Evolutionary conservation across 2,329 filamentous ascomycete genomes (phyloP), one percentile per base, ranked within the genome.

Genomic region (Amphichorda felina): DNA sequence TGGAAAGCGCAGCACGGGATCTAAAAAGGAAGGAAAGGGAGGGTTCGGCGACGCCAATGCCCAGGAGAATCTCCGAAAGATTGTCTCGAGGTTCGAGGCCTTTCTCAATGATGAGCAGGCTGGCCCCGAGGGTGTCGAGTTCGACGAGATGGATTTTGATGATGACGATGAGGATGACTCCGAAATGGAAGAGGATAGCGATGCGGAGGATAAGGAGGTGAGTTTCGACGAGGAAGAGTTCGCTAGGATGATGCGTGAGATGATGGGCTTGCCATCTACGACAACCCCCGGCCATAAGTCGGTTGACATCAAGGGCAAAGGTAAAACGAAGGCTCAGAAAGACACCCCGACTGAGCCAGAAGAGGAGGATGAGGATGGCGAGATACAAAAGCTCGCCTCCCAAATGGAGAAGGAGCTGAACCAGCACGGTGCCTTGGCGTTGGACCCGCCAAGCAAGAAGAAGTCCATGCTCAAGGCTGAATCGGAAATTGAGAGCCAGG

Each of bases 81-180:
- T 96, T 53, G 91, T 98, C 1, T 81, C 83, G 32, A 75, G 86
- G n/a, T 96, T 98, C 49, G 87, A 95, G 50, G 68, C 82, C 10
- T 96, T 98, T 47, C 59, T 98, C 31, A 84, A 93, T 38, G 85
- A 96, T 46, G 82, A 93, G 9, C 72, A 70, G 31, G 86, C 87
- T 1, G 88, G 83, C 1, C 55, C 78, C 5, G 87, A 94, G 32
- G 89, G 87, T 0, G 83, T 79, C 0, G 77, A 85, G 40, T 56
- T 84, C 10, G 66, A 72, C 41, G 80, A 83, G 8, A 83, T 84
- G 68, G 82, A 84, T 40, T 58, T 68, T 13, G 79, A 82, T 40
- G 67, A 77, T 30, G 66, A 72, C 10, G 60, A 68, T 5, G 63
- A 68, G 5, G 57, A 56, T 5, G 61, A 68, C 9, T 68, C 70